Evolutionary conservation across 75 land plant genomes (phyloP), one percentile per base, ranked within the genome.

Genomic region (Sequoiadendron giganteum): DNA sequence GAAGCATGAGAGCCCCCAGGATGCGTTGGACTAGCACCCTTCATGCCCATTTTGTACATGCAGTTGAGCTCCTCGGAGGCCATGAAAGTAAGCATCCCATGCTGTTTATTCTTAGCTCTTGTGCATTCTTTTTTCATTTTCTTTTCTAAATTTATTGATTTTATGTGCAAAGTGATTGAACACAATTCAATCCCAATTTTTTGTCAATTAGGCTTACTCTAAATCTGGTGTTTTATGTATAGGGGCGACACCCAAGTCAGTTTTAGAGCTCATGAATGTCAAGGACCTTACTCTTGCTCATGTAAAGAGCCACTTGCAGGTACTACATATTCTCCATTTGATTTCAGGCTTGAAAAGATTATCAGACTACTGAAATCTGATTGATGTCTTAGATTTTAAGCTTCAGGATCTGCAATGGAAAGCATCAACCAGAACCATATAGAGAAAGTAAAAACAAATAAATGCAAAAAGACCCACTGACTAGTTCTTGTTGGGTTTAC

Each of bases 11-110:
- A 49, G 97, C 96, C 47, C 98, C 98, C 2, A 93, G 98, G 70
- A 97, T 97, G 98, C 87, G 98, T 86, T 97, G 98, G 98, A 97
- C 98, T 2, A 90, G 95, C 16, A 93, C 96, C 0, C 96, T 97
- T 34, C 98, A 97, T 84, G 94, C 98, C 48, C 98, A 95, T 89
- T 97, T 97, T 72, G 96, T 97, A 19, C 96, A 97, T 78, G 97
- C 98, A 0, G 98, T 97, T 84, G 94, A 97, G 93, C 97, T 96
- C 78, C 97, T 97, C 30, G 98, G 98, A 4, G 98, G 98, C 80
- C 98, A 97, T 93, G 98, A 97, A 88, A 92, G 98, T 97, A 93
- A 83, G 93, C 39, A 28, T 25, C 47, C 87, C 4, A 39, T 10
- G 19, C 82, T 34, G 3, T 40, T 38, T 79, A 4, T 79, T n/a